Base-by-base conservation (phyloP, 495 filamentous ascomycete species). In the Podospora appendiculata region DNA sequence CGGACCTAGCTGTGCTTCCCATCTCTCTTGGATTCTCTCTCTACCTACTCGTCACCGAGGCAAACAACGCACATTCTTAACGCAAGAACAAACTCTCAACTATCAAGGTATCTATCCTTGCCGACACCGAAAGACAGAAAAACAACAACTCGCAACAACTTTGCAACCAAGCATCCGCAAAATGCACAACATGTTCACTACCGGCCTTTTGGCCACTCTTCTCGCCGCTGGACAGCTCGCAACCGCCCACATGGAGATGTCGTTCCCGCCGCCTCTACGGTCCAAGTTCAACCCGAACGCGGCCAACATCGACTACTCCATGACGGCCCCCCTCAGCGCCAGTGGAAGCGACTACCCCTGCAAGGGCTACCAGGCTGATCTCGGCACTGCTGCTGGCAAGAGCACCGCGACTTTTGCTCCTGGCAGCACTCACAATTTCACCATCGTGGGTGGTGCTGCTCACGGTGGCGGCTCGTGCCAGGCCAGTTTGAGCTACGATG, bases 381-480 rank as follows among this genome's bases (percentile, higher is more conserved):
- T 83, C 43, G 71, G 67, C 45, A 76, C 70, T 13, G 41, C 71
- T 10, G 69, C 74, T 17, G 79, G 70, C 45, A 56, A 58, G 16
- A 50, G 75, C 9, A 71, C 74, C 3, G 76, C 67, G 13, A 78
- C 70, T 6, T 86, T 76, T 50, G 66, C 64, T 3, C 79, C 82
- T 4, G 86, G 84, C 48, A 61, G 67, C 41, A 57, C 65, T 14
- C 79, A 84, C 68, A 76, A 79, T 58, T 74, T 87, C 66, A 76
- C 71, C 17, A 64, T 87, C 43, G 60, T 52, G 35, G 84, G 84
- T 41, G 68, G 67, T 25, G 85, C 85, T 3, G 53, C 60, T 17
- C 85, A 88, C 66, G 70, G 69, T 35, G 85, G 85, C 38, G 85
- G 85, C 14, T 79, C 73, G 17, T 89, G 85, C 63, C 85, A 89